A percentile compares a stretch with the other conserved stretches of the same genome.
These are phyloP conservation scores for Phytophthora boehmeriae DNA, from an alignment of 352 stramenopile genomes.

Conservation along the genomic window DNA sequence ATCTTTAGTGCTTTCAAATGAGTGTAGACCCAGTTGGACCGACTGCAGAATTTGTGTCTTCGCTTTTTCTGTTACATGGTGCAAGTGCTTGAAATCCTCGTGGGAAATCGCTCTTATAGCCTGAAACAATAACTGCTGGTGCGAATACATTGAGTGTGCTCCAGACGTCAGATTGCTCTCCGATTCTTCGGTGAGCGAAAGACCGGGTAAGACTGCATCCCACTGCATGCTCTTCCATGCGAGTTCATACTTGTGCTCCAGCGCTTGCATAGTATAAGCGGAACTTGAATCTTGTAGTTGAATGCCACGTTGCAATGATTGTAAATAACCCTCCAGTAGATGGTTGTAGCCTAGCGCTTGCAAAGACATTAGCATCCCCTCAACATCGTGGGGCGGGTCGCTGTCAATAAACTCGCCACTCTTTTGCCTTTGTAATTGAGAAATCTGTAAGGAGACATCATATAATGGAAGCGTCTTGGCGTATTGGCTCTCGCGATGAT, in stretches of 20 bases:
- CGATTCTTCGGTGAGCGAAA: conserved; percentile 10
- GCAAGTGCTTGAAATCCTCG: conserved; percentile 47
- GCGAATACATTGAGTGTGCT: conserved; percentile 35
- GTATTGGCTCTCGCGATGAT: conserved; percentile 70
- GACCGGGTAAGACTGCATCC: conserved; percentile 44
- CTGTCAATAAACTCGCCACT: conserved; percentile 1
- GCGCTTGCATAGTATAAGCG: conserved; percentile 19
- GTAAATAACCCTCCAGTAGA: conserved; percentile 62
- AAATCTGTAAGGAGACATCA: conserved; percentile 70
- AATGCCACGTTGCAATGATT: conserved; percentile 30
- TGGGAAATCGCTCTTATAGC: conserved; percentile 65
- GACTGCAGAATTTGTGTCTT: conserved; percentile 62
- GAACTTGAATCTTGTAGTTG: not conserved
- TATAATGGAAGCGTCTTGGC: conserved; percentile 73
- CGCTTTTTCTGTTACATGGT: conserved; percentile 33
- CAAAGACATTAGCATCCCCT: conserved; percentile 69
- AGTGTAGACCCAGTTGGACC: conserved; percentile 64
- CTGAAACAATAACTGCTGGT: conserved; percentile 64
- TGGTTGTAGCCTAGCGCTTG: conserved; percentile 78
- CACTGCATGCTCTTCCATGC: conserved; percentile 86
- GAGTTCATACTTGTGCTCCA: conserved; percentile 75
- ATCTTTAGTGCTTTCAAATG: conserved; percentile 72
- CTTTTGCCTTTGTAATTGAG: conserved; percentile 9
- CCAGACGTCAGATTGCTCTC: conserved; percentile 7
- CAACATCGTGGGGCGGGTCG: conserved; percentile 23